Evolutionary conservation across 2,329 filamentous ascomycete genomes (phyloP), one percentile per base, ranked within the genome.

Genomic region (Aspergillus novoparasiticus): DNA sequence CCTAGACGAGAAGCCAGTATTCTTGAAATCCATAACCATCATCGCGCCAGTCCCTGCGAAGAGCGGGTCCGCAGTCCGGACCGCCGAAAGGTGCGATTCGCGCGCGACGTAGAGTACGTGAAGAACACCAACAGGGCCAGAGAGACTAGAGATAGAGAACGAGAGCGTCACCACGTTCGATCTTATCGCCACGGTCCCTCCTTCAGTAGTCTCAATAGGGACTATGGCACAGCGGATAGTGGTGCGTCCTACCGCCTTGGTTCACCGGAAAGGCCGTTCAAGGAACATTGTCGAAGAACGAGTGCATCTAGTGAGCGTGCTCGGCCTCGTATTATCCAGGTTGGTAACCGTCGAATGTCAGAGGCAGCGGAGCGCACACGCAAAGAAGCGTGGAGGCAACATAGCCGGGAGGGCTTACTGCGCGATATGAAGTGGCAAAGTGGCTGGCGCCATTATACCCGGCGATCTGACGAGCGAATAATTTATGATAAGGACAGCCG

Each of bases 251-350:
- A 14, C 19, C 28, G 28, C 19, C 28, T 21, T 21, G 5, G 16
- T 21, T 32, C 28, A n/a, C 28, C 26, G 3, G 28, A 51, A 51
- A 34, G 28, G 14, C 6, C 23, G 3, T 16, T 26, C 11, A 48
- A 12, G 12, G 23, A 26, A 26, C 45, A 23, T 26, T 48, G 45
- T 14, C 45, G 23, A 48, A 48, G 34, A 36, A 61, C 56, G 39
- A 45, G 30, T 26, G 12, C 16, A n/a, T 32, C n/a, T 23, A 21
- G 48, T 21, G 48, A 51, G 34, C 64, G 51, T 34, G 23, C 46
- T 43, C 65, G 61, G 34, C 69, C 71, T 58, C 62, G 58, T n/a
- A 71, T 73, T 21, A 71, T 73, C 48, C 69, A 72, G 53, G 71
- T 70, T n/a, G 71, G 71, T 8, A 64, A 65, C n/a, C 64, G 66